Conservation (phyloP, 768 basidiomycete species). For the Lyophyllum shimeji region DNA sequence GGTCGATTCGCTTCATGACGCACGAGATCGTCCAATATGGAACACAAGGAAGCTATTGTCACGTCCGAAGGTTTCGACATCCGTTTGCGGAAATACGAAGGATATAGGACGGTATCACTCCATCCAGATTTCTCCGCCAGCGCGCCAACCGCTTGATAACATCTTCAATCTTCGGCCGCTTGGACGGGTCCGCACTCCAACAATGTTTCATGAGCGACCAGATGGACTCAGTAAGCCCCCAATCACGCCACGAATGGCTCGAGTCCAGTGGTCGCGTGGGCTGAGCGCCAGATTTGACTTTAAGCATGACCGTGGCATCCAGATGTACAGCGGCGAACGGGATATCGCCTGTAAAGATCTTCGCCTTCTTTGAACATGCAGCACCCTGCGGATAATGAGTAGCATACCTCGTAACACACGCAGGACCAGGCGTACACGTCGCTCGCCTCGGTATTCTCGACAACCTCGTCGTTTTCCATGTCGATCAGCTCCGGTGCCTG, state of each 20-base stretch:
- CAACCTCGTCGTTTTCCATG: not conserved
- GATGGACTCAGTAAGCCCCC: slow-evolving; percentile 2
- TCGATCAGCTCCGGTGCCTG: slow-evolving; percentile 11
- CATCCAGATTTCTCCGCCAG: not conserved
- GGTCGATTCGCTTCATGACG: too few relatives aligned
- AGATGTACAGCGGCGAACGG: not conserved
- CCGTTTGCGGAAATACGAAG: not conserved
- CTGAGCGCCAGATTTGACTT: not conserved
- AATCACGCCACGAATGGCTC: not conserved
- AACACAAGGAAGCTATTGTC: too few relatives aligned
- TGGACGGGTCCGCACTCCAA: not conserved
- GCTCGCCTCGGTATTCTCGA: not conserved
- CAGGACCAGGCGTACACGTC: slow-evolving; percentile 9
- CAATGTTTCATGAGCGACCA: slow-evolving; percentile 3
- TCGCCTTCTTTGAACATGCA: not conserved
- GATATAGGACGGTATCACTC: not conserved
- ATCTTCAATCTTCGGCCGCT: not conserved
- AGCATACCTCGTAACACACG: slow-evolving; percentile 1
- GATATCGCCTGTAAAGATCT: not conserved
- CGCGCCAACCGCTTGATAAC: not conserved
- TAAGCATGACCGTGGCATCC: not conserved
- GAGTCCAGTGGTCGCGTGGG: not conserved
- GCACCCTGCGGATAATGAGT: not conserved
- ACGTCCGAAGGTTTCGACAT: not conserved
- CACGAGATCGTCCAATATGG: too few relatives aligned